Base-by-base conservation (phyloP, 345 rosid genomes). In the Camelina hispida region DNA sequence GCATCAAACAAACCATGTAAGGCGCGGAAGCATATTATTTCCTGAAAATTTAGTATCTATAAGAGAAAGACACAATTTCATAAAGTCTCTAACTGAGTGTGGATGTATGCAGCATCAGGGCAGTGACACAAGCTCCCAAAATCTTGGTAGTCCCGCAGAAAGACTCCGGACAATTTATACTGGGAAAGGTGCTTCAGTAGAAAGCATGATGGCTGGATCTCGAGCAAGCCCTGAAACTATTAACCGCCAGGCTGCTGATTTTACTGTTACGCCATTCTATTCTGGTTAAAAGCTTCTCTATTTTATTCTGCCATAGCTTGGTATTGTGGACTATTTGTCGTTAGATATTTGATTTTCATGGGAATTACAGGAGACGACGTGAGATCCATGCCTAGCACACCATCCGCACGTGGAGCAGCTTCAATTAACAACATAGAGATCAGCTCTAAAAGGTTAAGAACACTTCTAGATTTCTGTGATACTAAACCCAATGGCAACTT, bases 341-440 rank as follows among this genome's bases (percentile, higher is more conserved):
- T 73, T 14, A 42, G 1, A 43, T 53, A 48, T 54, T 18, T 46
- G 70, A 13, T 68, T 20, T 59, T 28, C 59, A 44, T 55, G 60
- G 38, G 66, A 79, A 69, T 67, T 72, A 6, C 83, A 84, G 90
- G 82, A 80, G 91, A 86, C 63, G 90, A 82, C 3, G 72, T 71
- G 72, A 85, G 90, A 84, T 88, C 85, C 74, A 81, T 84, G 44
- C 86, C 88, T 34, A 88, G 96, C 79, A 87, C 91, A 46, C 88
- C 81, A 68, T 87, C 96, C n/a, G 93, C 87, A 66, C 83, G 83
- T 50, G 85, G 81, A 57, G 74, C 71, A 46, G 71, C 53, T 67
- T 73, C 78, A 35, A 6, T 30, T 58, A 77, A 56, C 67, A 35
- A 63, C 71, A 17, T 34, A 57, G 81, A 65, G 50, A 71, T 77